Base-by-base conservation (phyloP, 768 basidiomycete species). In the Lactifluus hygrophoroides region DNA sequence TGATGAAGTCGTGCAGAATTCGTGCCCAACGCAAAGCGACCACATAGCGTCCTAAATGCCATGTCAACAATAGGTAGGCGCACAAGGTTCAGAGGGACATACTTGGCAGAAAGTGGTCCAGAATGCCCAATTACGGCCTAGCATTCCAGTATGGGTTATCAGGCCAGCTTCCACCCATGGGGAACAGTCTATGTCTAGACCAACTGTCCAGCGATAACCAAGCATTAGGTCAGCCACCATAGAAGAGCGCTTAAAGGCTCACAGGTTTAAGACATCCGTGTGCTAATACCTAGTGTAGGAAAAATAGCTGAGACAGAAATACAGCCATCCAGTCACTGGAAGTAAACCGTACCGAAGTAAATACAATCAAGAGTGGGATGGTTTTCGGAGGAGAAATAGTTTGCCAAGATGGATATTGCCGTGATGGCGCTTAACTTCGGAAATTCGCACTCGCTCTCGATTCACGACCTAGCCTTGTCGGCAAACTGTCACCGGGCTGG, bases 21-120 rank as follows among this genome's bases (percentile, higher is more conserved):
- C 82, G 19, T 83, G 75, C 8, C 83, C 83, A n/a, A 84, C 81
- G 51, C 83, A 83, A 0, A 84, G 71, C 1, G 80, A 81, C 83
- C 83, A 84, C 51, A 80, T 83, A 5, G 82, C 78, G 53, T 85
- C 83, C 77, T 82, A 50, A 8, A 55, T 23, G 3, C 6, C 28
- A n/a, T 14, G 28, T 42, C n/a, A 54, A 35, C 27, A 21, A 28
- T 7, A 23, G n/a, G 40, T 16, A 47, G 27, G 42, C 23, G 25
- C 11, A 21, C 38, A 46, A 47, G n/a, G 46, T 11, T 28, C 23
- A 38, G 27, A 11, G 32, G n/a, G 16, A 49, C 67, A 13, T 58
- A 78, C 80, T 69, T 81, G 80, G 38, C 76, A 72, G 67, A 80
- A 83, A 4, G 77, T 80, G 8, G 77, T 76, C 81, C 82, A 84